Conservation (phyloP, 345 rosid species). For the Syzygium grande region DNA sequence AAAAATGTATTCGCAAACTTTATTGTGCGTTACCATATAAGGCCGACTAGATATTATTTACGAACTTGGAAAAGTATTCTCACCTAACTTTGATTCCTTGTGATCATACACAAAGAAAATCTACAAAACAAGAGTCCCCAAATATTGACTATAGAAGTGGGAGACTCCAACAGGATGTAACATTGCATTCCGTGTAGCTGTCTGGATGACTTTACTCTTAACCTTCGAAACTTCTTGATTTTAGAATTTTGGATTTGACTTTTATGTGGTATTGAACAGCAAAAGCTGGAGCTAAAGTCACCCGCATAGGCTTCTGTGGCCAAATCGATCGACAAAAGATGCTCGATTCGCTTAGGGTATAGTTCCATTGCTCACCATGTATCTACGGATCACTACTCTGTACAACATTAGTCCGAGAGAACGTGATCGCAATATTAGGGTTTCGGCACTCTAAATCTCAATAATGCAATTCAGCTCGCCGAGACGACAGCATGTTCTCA, state of each 20-base stretch:
- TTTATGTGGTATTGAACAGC: neutral
- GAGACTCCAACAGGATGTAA: neutral
- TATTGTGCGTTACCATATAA: neutral
- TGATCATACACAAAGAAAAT: neutral
- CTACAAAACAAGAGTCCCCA: neutral
- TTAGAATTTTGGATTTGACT: neutral
- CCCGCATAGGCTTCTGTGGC: neutral
- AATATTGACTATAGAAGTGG: neutral
- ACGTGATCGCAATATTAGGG: neutral
- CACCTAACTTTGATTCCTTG: neutral
- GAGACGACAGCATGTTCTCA: neutral
- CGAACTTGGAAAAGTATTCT: neutral
- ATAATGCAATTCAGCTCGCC: neutral
- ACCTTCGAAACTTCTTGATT: neutral
- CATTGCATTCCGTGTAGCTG: neutral
- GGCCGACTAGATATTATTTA: neutral
- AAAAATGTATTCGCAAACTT: neutral
- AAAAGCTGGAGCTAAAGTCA: neutral
- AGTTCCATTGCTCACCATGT: neutral
- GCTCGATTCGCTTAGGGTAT: neutral
- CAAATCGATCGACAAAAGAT: neutral
- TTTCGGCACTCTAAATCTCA: neutral
- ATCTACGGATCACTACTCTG: neutral
- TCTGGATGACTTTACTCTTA: neutral
- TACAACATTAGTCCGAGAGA: neutral